These are phyloP conservation scores for Pseudotsuga menziesii DNA, from an alignment of 75 land plant genomes.

Conservation along the genomic window DNA sequence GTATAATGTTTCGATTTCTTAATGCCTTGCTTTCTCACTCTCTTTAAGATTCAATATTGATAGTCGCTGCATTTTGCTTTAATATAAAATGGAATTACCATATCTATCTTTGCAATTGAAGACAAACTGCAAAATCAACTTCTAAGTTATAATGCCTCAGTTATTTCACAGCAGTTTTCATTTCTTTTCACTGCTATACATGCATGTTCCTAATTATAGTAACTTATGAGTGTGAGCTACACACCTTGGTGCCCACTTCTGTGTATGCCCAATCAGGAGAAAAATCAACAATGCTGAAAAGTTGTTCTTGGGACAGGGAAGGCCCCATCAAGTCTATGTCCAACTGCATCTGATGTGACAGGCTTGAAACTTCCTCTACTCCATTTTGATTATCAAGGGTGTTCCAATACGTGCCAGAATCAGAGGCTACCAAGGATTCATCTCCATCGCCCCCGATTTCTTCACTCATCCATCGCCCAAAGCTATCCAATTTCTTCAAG, in stretches of 20 bases:
- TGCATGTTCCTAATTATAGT: too few relatives aligned
- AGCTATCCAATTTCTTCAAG: constrained; percentile 73
- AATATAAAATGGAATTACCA: too few relatives aligned
- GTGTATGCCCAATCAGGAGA: constrained; percentile 77
- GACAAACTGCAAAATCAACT: too few relatives aligned
- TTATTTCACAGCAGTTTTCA: too few relatives aligned
- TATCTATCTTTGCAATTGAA: too few relatives aligned
- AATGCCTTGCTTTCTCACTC: too few relatives aligned
- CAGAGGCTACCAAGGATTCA: constrained; percentile 30
- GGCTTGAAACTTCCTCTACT: constrained; percentile 30
- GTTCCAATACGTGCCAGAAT: constrained; percentile 45
- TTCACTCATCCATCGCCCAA: constrained; percentile 73
- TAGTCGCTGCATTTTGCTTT: too few relatives aligned
- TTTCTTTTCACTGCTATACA: too few relatives aligned
- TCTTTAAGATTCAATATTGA: too few relatives aligned
- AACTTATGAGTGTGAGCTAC: too few relatives aligned
- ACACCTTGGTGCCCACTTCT: constrained; percentile 52
- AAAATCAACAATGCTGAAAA: constrained; percentile 76
- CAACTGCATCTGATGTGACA: constrained; percentile 34
- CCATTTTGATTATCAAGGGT: constrained; percentile 36
- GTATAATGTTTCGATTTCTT: too few relatives aligned
- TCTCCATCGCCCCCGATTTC: constrained; percentile 60
- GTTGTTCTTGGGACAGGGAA: constrained; percentile 66
- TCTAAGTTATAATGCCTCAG: too few relatives aligned
- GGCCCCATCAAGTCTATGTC: constrained; percentile 46